Percentiles rank a stretch among this genome's conserved stretches.
Conservation (phyloP, 2,329 filamentous ascomycete genomes). For the Colletotrichum shisoi region DNA sequence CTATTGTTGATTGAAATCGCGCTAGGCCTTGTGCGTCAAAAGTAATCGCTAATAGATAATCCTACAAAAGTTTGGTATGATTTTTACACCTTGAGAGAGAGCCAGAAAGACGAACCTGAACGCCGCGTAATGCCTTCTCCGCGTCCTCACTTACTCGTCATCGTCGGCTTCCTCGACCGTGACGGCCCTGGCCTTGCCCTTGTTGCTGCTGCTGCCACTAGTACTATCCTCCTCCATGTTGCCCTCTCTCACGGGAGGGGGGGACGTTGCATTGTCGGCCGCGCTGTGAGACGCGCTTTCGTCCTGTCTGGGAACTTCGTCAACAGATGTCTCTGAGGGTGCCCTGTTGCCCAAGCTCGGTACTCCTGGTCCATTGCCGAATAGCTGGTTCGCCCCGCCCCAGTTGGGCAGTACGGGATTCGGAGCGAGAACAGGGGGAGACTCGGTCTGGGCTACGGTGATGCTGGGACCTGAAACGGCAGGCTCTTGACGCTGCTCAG, state of each 20-base stretch:
- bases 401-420: slow-evolving; percentile 60
- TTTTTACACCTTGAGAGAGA: slow-evolving; percentile 32
- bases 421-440: slow-evolving; percentile 55
- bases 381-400: slow-evolving; percentile 61
- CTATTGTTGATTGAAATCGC: neutral
- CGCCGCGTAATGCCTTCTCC: slow-evolving; percentile 29
- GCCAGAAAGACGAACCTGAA: slow-evolving; percentile 18
- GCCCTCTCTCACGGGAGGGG: slow-evolving; percentile 29
- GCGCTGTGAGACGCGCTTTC: slow-evolving; percentile 14
- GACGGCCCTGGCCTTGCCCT: slow-evolving; percentile 56
- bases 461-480: slow-evolving; percentile 17
- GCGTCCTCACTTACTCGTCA: slow-evolving; percentile 45
- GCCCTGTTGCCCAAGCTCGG: slow-evolving; percentile 22
- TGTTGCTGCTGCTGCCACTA: slow-evolving; percentile 42
- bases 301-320: slow-evolving; percentile 35
- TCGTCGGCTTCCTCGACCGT: slow-evolving; percentile 57
- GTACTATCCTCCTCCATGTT: slow-evolving; percentile 3
- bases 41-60: slow-evolving; percentile 32
- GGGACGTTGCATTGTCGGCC: slow-evolving; percentile 17
- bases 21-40: neutral
- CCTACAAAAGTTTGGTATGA: slow-evolving; percentile 35
- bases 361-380: slow-evolving; percentile 46
- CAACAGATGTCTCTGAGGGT: slow-evolving; percentile 21
- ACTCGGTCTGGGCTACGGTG: slow-evolving; percentile 36
- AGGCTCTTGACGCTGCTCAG: slow-evolving; percentile 16